Evolutionary conservation across 495 filamentous ascomycete genomes (phyloP), one percentile per base, ranked within the genome.

Genomic region (Neurospora sp.): DNA sequence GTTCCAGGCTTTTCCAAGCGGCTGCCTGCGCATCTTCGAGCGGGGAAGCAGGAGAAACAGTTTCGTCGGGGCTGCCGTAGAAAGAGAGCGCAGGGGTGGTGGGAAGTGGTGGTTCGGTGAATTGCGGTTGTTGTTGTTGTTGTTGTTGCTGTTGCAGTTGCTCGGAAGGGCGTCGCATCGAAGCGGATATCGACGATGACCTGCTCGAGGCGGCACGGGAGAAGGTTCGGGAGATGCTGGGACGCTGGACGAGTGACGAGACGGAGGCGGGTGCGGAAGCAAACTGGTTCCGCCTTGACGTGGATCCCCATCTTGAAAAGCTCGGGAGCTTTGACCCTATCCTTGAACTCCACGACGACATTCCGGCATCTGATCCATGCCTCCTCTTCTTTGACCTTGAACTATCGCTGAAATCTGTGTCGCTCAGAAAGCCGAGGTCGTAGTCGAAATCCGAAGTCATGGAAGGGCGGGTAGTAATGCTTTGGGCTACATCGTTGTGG

Each of bases 281-380:
- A 80, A 80, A 81, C 70, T 78, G 85, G 27, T 79, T 79, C 71
- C 87, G 82, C 76, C 85, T 89, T 20, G 88, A 74, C 9, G 76
- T 85, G 54, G 84, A 87, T 84, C 88, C 89, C 78, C 89, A 90
- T 23, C 87, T 88, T 0, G 91, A 88, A 70, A 96, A 85, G 41
- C 91, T 93, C 3, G 92, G 91, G 72, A 96, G 91, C 71, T 89
- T 87, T 4, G 89, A 90, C 66, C 91, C 88, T 73, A 95, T 82
- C 49, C 91, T 88, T 40, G 89, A 88, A 37, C 93, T 86, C 72
- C 93, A 86, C 66, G 86, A 88, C 72, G 87, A 84, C n/a, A 90
- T 81, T 2, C 92, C 85, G 0, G 88, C 87, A 69, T 91, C 91
- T 41, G 88, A 89, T 8, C 89, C 92, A 70, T 91, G 84, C 71